Base-by-base conservation (phyloP, 2,329 filamentous ascomycete genomes). In the Claviceps digitariae region DNA sequence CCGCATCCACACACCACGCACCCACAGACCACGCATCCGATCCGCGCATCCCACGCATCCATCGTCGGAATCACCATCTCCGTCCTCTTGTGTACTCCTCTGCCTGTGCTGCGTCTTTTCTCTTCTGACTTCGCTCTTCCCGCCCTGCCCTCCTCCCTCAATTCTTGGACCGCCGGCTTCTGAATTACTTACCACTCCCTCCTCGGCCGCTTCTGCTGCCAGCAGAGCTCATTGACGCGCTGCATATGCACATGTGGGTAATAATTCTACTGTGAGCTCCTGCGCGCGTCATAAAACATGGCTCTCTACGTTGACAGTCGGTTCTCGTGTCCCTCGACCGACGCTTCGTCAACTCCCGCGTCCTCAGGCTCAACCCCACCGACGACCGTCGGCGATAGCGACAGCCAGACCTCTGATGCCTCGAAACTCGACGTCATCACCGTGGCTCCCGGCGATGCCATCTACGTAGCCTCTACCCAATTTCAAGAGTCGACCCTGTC, bases 341-440 rank as follows among this genome's bases (percentile, higher is more conserved):
- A 75, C 55, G 67, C 66, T 46, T 74, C 73, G 50, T 74, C 71
- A 62, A 67, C 77, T 60, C 69, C 76, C 72, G 76, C 76, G 71
- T 79, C 77, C 50, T 70, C 74, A 27, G 76, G 72, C 60, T 83
- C 79, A 21, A 86, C 83, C 54, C 83, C 83, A 48, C 81, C 82
- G 25, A 86, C 83, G 49, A 86, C 80, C 59, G 71, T 83, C 59
- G 78, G 77, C 62, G 83, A 86, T 64, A 75, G 72, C 60, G 74
- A 72, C 55, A 84, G 81, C 67, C 70, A 82, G 54, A 72, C 73
- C 52, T 78, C 77, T 43, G 67, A 69, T 51, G 57, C 64, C 36
- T 64, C 67, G 36, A 72, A 71, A 57, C 66, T 67, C 59, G 69
- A 70, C 57, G 64, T 66, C 50, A 64, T 66, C 55, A 62, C 62